Conservation (phyloP, 1,284 basidiomycete species). For the Pterula multifida region DNA sequence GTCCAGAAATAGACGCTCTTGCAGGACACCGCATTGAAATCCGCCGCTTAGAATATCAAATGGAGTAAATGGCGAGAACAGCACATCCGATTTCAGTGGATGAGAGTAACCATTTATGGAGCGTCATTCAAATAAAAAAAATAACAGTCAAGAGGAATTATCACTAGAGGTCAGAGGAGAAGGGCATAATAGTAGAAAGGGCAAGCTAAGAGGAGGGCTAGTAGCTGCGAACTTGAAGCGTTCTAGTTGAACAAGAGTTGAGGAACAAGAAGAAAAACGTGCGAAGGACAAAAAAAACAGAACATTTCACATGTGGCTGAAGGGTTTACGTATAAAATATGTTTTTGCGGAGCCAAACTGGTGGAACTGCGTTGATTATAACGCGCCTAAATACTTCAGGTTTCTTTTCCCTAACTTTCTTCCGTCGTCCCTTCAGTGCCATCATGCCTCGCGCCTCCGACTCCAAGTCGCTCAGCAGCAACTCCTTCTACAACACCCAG, state of each 20-base stretch:
- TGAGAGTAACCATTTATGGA: neutral
- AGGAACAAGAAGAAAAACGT: neutral
- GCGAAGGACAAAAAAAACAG: neutral
- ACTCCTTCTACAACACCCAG: slow-evolving; percentile 19
- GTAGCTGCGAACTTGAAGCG: neutral
- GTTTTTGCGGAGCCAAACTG: neutral
- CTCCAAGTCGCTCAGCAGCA: neutral
- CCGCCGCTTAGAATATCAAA: neutral
- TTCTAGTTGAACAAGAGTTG: neutral
- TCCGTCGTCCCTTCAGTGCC: neutral
- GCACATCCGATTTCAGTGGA: neutral
- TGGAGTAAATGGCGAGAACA: neutral
- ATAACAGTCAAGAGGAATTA: neutral
- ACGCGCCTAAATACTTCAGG: neutral
- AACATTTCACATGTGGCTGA: neutral
- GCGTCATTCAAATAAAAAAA: no score
- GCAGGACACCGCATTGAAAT: neutral
- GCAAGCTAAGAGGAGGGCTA: neutral
- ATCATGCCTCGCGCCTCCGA: slow-evolving; percentile 1
- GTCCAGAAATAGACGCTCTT: neutral
- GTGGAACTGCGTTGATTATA: neutral
- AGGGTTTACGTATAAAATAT: neutral
- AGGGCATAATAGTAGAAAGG: neutral
- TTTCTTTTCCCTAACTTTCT: neutral
- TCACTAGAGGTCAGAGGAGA: neutral